Evolutionary conservation across 768 basidiomycete species (phyloP), one percentile per base, ranked within the genome.

Genomic region (Hemileccinum impolitum): DNA sequence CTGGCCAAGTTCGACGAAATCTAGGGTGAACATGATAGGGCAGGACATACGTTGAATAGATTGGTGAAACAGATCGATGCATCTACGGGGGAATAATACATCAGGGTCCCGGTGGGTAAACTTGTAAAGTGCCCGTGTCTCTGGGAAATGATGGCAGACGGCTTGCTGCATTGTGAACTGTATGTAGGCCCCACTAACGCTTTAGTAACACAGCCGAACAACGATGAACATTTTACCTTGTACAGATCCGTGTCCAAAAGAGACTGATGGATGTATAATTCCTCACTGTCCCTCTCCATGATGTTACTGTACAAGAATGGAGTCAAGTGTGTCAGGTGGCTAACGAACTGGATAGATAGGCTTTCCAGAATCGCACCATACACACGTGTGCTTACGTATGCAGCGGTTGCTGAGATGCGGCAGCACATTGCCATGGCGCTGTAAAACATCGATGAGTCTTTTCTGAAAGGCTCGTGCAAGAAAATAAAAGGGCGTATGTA

Each of bases 141-240:
- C 70, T n/a, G 85, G 86, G 61, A 93, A 94, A 53, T 85, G 82
- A 18, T 79, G 75, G 48, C 85, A 59, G 19, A 97, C 83, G 0
- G 92, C 93, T 69, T 94, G 89, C 71, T 98, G 95, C 95, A 96
- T 98, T 0, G 93, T 90, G 40, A 96, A 74, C 91, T 95, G 49
- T 13, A 26, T 9, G 2, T 6, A 6, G 23, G 23, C 23, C 23
- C 23, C 23, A 23, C 23, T 23, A 21, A 17, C 3, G 34, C 38
- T 46, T 39, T n/a, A 42, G n/a, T 21, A 13, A 38, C 18, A 11
- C n/a, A 28, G 9, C 17, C 1, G 39, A 18, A 34, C 8, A 14
- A 30, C 36, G 21, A 41, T 23, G 17, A 26, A 28, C 46, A n/a
- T 36, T 51, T 39, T 45, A 85, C 92, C 80, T 95, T 98, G 81